These are phyloP conservation scores for Salvia rosmarinus DNA, from an alignment of 257 asterid species.

Conservation along the genomic window DNA sequence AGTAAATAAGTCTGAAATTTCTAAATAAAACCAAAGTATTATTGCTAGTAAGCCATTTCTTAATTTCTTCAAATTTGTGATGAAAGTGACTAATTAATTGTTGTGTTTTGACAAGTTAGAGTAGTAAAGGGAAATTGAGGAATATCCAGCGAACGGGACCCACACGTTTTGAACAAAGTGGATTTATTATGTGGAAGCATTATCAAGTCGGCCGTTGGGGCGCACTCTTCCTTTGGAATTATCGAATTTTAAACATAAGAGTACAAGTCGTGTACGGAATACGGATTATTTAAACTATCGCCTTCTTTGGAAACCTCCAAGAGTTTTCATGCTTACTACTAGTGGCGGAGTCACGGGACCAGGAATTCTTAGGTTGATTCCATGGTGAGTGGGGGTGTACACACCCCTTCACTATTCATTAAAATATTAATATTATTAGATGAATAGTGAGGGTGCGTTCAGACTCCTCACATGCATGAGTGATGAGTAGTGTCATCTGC, in stretches of 20 bases:
- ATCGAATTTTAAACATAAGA: background rate
- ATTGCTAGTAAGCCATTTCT: background rate
- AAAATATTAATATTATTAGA: no score
- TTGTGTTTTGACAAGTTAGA: background rate
- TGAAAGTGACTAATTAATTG: no score
- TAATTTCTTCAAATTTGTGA: background rate
- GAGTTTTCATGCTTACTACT: background rate
- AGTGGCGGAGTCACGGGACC: no score
- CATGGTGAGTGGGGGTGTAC: no score
- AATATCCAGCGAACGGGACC: background rate
- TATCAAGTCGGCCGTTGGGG: background rate
- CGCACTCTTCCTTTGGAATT: background rate
- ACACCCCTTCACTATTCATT: no score
- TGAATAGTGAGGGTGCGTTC: no score
- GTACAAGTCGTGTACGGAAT: slow-evolving; percentile 9
- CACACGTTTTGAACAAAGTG: background rate
- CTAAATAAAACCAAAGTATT: background rate
- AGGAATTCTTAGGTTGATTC: no score
- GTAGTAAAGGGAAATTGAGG: background rate
- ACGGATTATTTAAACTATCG: background rate
- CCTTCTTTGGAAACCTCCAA: background rate
- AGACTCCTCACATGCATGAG: no score
- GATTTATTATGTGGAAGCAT: slow-evolving; percentile 9
- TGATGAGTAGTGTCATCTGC: no score
- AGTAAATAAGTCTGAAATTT: background rate